Percentiles rank a stretch among this genome's conserved stretches.
These are phyloP conservation scores for Citrus glauca DNA, from an alignment of 345 rosid genomes.

Conservation along the genomic window DNA sequence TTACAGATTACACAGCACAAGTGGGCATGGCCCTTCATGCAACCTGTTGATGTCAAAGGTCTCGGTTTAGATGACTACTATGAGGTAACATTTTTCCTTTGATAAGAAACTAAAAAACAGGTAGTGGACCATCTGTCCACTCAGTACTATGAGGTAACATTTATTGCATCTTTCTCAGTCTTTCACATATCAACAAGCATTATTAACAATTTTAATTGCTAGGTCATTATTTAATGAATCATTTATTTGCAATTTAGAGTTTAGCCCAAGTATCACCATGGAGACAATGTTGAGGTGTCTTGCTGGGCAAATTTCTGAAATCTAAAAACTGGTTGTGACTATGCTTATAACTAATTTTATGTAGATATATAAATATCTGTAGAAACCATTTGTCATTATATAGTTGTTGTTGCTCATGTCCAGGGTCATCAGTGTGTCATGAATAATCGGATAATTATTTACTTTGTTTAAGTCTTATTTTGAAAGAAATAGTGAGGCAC, in stretches of 20 bases:
- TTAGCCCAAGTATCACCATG: neutral
- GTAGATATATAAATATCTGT: neutral
- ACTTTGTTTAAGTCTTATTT: neutral
- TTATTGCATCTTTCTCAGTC: neutral
- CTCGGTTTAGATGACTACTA: constrained; percentile 86
- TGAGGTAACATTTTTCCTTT: constrained; percentile 39
- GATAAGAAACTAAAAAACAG: too few species aligned
- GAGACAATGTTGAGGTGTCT: neutral
- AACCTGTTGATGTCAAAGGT: constrained; percentile 87
- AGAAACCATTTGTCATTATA: neutral
- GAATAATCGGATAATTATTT: neutral
- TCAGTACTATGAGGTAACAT: constrained; percentile 54
- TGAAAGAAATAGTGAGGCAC: neutral
- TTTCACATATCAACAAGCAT: neutral
- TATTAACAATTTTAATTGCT: neutral
- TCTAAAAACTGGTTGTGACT: neutral
- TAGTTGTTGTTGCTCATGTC: neutral
- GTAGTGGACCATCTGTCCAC: too few species aligned
- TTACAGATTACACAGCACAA: constrained; percentile 79
- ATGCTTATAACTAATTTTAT: neutral
- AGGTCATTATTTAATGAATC: neutral
- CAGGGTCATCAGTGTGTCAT: neutral
- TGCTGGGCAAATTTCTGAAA: neutral
- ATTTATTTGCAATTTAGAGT: neutral
- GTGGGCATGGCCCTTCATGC: constrained; percentile 87